Evolutionary conservation across 2,329 filamentous ascomycete species (phyloP), one percentile per base, ranked within the genome.

Genomic region (Colletotrichum liriopes): DNA sequence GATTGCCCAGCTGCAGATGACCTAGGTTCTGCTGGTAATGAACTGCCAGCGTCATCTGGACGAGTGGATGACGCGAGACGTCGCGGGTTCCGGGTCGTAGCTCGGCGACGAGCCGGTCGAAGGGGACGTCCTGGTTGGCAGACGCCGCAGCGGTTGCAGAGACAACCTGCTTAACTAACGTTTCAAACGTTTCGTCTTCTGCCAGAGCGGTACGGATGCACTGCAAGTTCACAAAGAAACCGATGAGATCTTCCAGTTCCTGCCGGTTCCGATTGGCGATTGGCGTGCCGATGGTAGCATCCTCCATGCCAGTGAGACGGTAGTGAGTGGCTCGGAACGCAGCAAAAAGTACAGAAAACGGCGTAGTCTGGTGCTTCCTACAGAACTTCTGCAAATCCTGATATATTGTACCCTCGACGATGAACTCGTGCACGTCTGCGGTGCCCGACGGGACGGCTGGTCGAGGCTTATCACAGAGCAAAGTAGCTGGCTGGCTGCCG

Each of bases 171-270:
- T 35, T 16, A 18, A 70, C 66, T 6, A 60, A 45, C 16, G 41
- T 23, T 14, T 65, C 49, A 18, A 70, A 70, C 18, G 62, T 58
- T 23, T 70, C 66, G 45, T 64, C 52, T 23, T 64, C 60, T 20
- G 55, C 62, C 14, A 68, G 54, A 1, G 60, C 60, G 18, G 73
- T 64, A 12, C 67, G 65, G 29, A 79, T 74, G n/a, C 77, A 77
- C 39, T 79, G 16, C 0, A 74, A 59, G 37, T 78, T 78, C 54
- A 78, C 78, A 12, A 79, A 78, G 71, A 76, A 77, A 0, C 76
- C 78, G 49, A 73, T 73, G 8, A 73, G 58, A 23, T 70, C 56
- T 41, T 70, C 55, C 5, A 73, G 23, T 11, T 73, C 71, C 32
- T 26, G 35, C 8, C 66, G 60, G 35, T 65, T 39, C 18, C 71